Evolutionary conservation across 768 basidiomycete species (phyloP), one percentile per base, ranked within the genome.

Genomic region (Omphalotus guepiniiformis): DNA sequence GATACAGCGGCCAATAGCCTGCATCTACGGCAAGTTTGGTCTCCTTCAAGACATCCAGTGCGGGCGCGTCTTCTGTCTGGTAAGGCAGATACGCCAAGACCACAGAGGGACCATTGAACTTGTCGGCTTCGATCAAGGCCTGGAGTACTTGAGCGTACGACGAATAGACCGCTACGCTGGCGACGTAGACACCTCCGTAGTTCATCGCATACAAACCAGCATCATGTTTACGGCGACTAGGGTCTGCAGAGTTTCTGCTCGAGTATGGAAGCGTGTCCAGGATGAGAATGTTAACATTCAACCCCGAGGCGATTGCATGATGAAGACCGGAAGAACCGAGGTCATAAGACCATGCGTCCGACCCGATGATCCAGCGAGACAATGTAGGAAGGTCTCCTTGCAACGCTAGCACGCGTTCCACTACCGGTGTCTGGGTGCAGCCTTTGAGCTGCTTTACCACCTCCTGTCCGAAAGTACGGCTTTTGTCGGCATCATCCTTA

Each of bases 151-250:
- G 95, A 0, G 87, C 76, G 63, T 98, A 98, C 15, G 93, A 95
- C 22, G 93, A 90, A 69, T 95, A 98, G 50, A 97, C 85, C 3
- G 96, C 96, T 28, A 95, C 79, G 58, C 90, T 93, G 7, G 94
- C 93, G 47, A 96, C 96, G 62, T 89, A 99, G 50, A 93, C 92
- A 60, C 93, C 88, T 9, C 95, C 95, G 63, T 96, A 88, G 70
- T 96, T 98, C 88, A 98, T 93, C 21, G 95, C 96, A 59, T 99
- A 99, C 41, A 99, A 73, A 2, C 95, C 96, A 42, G 94, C 88
- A 64, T 99, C 96, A 59, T 93, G 94, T 70, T 97, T 97, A 48
- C 93, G 77, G 50, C 90, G 82, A 52, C 78, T 74, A 8, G 80
- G 83, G 55, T 87, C 88, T 4, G 68, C 73, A 21, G 74, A 65